Conservation (phyloP, 441 rosid species). For the Pelargonium cotyledonis region DNA sequence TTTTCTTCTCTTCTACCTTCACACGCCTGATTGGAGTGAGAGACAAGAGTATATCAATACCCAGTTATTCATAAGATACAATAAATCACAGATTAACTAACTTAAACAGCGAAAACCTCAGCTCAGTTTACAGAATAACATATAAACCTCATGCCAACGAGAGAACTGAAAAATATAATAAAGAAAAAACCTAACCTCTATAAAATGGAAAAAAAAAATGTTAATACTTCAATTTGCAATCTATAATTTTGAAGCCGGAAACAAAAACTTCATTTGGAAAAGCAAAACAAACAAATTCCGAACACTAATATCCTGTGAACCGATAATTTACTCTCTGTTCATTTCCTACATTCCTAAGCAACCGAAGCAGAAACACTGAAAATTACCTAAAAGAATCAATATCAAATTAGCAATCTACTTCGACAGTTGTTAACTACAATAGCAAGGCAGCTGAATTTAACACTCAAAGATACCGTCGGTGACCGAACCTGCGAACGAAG, state of each 20-base stretch:
- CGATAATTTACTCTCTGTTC: background rate
- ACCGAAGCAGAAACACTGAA: background rate
- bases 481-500: constrained; percentile 33
- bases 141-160: background rate
- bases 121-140: background rate
- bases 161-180: too few species aligned
- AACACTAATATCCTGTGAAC: too few species aligned
- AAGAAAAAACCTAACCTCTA: too few species aligned
- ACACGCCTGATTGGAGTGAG: background rate
- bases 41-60: background rate
- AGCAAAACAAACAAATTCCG: background rate
- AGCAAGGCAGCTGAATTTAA: constrained; percentile 4
- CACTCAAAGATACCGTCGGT: constrained; percentile 26
- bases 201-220: too few species aligned
- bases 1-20: too few species aligned
- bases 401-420: constrained; percentile 4
- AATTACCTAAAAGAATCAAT: background rate
- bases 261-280: too few species aligned
- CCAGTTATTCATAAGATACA: background rate
- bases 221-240: too few species aligned
- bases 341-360: background rate
- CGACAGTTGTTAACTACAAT: background rate
- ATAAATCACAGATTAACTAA: background rate
- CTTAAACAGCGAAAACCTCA: background rate
- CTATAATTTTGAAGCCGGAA: too few species aligned